A percentile compares a stretch with the other conserved stretches of the same genome.
These are phyloP conservation scores for Coprinopsis cinerea DNA, from an alignment of 768 basidiomycete species.

Conservation along the genomic window DNA sequence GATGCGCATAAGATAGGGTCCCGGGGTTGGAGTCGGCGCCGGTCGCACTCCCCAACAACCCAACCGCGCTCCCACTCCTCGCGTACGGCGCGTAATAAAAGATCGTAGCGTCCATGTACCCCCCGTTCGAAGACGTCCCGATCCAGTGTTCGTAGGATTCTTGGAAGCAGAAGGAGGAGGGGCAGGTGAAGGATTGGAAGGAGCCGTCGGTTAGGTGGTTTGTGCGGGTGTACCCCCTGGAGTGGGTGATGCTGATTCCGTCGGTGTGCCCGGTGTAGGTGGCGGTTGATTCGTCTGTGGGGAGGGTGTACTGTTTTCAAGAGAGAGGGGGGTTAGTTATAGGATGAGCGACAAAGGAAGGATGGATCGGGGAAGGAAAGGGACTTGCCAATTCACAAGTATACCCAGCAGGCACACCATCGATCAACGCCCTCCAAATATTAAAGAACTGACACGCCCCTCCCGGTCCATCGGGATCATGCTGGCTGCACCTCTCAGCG, in stretches of 20 bases:
- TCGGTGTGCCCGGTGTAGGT: constrained; percentile 37
- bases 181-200: constrained; percentile 34
- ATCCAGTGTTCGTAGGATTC: constrained; percentile 30
- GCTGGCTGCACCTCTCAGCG: constrained; percentile 33
- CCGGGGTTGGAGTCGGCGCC: constrained; percentile 30
- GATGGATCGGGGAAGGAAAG: neutral
- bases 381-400: constrained; percentile 38
- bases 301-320: constrained; percentile 33
- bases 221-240: constrained; percentile 37
- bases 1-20: constrained; percentile 25
- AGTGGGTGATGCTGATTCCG: constrained; percentile 35
- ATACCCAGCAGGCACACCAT: constrained; percentile 35
- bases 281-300: constrained; percentile 34
- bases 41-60: constrained; percentile 34
- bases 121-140: constrained; percentile 28
- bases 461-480: constrained; percentile 29
- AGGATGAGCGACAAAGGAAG: no score
- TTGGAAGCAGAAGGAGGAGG: constrained; percentile 34
- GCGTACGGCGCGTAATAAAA: constrained; percentile 35
- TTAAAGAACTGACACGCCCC: constrained; percentile 44
- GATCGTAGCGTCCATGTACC: constrained; percentile 34
- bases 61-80: constrained; percentile 31
- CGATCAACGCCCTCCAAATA: constrained; percentile 42
- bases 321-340: neutral
- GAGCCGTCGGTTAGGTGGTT: constrained; percentile 32